These are phyloP conservation scores for Terfezia claveryi DNA, from an alignment of 495 filamentous ascomycete species.

Conservation along the genomic window DNA sequence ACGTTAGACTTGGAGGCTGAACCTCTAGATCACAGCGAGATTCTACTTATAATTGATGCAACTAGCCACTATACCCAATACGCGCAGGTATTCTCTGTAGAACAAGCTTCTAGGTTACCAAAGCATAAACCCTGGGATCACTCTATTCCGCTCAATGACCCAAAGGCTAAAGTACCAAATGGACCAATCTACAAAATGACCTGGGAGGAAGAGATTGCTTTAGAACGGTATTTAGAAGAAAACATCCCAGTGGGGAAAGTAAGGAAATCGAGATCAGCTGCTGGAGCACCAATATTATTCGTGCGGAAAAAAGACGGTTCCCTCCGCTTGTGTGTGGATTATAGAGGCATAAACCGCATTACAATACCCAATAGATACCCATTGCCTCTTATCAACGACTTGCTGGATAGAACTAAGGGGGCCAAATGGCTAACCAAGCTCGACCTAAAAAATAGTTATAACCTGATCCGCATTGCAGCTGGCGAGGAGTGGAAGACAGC, in stretches of 20 bases:
- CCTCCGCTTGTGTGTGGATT: slow-evolving; percentile 20
- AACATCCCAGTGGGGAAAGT: neutral
- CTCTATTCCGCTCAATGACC: neutral
- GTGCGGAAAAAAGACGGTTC: slow-evolving; percentile 16
- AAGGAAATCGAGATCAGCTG: neutral
- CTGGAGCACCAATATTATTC: slow-evolving; percentile 20
- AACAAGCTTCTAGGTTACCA: neutral
- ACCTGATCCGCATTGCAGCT: slow-evolving; percentile 20
- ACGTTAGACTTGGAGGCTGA: no score
- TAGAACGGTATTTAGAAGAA: neutral
- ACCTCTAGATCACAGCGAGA: no score
- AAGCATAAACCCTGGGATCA: neutral
- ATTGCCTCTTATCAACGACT: slow-evolving; percentile 21
- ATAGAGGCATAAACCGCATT: slow-evolving; percentile 1
- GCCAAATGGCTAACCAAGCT: slow-evolving; percentile 20
- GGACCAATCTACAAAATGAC: neutral
- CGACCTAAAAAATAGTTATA: slow-evolving; percentile 23
- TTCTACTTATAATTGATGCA: no score
- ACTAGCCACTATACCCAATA: no score
- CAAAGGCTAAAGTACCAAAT: neutral
- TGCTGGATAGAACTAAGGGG: slow-evolving; percentile 7
- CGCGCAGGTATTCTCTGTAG: no score
- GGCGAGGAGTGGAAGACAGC: slow-evolving; percentile 21
- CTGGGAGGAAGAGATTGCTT: neutral
- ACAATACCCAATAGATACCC: slow-evolving; percentile 10